Base-by-base conservation (phyloP, 2,329 filamentous ascomycete species). In the Xylariomycetidae sp. region DNA sequence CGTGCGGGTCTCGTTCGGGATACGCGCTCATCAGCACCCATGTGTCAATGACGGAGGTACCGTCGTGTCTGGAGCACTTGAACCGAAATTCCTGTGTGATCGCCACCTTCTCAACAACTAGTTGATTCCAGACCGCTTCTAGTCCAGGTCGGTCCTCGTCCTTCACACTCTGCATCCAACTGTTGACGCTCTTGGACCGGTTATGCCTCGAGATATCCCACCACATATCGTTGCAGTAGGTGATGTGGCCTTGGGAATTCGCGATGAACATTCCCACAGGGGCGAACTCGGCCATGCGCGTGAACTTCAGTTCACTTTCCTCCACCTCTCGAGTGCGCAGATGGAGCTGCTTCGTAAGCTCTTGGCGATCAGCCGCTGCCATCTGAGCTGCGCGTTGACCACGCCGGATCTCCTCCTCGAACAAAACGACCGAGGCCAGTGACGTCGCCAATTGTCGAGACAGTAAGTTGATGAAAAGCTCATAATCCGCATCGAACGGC, bases 231-330 rank as follows among this genome's bases (percentile, higher is more conserved):
- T 93, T 93, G 53, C 80, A 85, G 53, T 86, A 92, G 8, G 74
- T 84, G 47, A 92, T 84, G 16, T 72, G 65, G 4, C 86, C 85
- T 25, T 67, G 58, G 1, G 74, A 69, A 50, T 87, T 74, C n/a
- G 84, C 82, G 45, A 92, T 89, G 54, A 90, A 90, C 63, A 93
- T 82, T 18, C 85, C 86, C 1, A 89, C 85, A 0, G 85, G 85
- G 0, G 84, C 82, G 43, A 87, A 85, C 51, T 89, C 85, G 3
- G 85, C 84, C 82, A 92, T 88, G 27, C 84, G 72, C 1, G 83
- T 86, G 53, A 92, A 92, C 37, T 82, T 81, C 19, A 82, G 80
- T 54, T 92, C 85, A 52, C 78, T 78, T 48, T 81, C 76, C 25
- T 72, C 66, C 1, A 74, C 74, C 48, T 81, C 74, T 45, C 74